Conservation (phyloP, 176 grass and related monocot species). For the Oryza glaberrima region DNA sequence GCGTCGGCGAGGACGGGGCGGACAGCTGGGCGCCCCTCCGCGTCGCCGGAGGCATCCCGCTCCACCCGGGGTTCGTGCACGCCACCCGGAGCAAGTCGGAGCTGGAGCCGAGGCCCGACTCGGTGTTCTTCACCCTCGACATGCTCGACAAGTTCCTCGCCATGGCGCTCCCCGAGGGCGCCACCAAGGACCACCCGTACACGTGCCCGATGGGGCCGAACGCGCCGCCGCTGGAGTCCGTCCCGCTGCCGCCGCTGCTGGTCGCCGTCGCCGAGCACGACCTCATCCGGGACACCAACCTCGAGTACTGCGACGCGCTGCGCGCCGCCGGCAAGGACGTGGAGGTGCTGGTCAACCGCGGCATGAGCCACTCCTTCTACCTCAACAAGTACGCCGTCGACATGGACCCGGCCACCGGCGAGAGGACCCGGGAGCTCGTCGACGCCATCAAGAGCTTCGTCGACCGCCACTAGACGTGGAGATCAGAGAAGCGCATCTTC, state of each 20-base stretch:
- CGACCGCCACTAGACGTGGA: conserved; percentile 44
- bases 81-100: conserved; percentile 75
- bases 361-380: conserved; percentile 88
- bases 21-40: conserved; percentile 55
- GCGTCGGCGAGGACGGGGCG: conserved; percentile 12
- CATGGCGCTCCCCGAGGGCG: conserved; percentile 60
- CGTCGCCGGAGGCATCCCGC: conserved; percentile 68
- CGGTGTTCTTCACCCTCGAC: conserved; percentile 86
- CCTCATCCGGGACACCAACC: conserved; percentile 73
- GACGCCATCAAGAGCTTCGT: conserved; percentile 68
- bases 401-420: conserved; percentile 60
- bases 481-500: neutral
- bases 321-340: conserved; percentile 71
- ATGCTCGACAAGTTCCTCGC: conserved; percentile 83
- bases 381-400: conserved; percentile 93
- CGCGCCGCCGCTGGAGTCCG: conserved; percentile 60
- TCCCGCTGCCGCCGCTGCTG: conserved; percentile 65
- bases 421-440: conserved; percentile 70
- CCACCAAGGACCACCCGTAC: conserved; percentile 84
- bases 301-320: conserved; percentile 80
- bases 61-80: conserved; percentile 83
- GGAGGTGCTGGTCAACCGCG: conserved; percentile 65
- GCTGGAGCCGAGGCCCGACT: conserved; percentile 49
- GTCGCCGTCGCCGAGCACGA: conserved; percentile 76
- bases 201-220: conserved; percentile 74